Evolutionary conservation across 78 protist species (phyloP).

Genomic region (Bodo saltans): DNA sequence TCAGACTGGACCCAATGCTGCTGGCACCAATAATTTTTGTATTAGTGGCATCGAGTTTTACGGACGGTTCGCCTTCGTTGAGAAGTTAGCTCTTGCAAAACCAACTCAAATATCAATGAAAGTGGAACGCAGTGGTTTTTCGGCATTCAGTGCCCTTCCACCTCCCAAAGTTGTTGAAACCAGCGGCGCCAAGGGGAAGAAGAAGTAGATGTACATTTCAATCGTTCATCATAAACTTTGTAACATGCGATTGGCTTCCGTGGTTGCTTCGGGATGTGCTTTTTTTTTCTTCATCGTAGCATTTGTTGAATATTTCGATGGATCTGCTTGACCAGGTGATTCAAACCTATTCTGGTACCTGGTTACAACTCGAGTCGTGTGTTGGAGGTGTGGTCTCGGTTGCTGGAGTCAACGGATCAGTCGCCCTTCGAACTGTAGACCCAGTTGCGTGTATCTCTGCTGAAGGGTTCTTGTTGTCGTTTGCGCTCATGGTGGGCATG

Average conservation of each 20-base stretch:
- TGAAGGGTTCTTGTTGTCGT: neutral
- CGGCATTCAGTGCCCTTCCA: neutral
- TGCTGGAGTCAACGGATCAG: too few relatives aligned
- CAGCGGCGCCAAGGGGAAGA: neutral
- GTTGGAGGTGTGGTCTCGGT: too few relatives aligned
- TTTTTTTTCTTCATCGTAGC: neutral
- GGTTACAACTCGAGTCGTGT: neutral
- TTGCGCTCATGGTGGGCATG: too few relatives aligned
- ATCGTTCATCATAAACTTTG: neutral
- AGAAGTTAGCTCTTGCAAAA: neutral
- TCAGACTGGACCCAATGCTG: neutral
- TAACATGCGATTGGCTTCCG: neutral
- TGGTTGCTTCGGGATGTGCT: neutral
- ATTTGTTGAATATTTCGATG: neutral
- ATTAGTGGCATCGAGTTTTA: neutral
- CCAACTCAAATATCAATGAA: neutral
- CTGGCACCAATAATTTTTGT: neutral
- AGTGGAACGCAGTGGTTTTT: neutral
- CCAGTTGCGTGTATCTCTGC: neutral
- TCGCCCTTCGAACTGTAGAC: too few relatives aligned
- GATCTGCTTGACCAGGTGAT: neutral
- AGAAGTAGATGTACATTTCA: neutral
- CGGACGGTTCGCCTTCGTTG: neutral
- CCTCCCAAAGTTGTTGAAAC: neutral
- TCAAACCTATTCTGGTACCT: neutral